Evolutionary conservation across 495 filamentous ascomycete genomes (phyloP).

Genomic region (Clohesyomyces aquaticus): DNA sequence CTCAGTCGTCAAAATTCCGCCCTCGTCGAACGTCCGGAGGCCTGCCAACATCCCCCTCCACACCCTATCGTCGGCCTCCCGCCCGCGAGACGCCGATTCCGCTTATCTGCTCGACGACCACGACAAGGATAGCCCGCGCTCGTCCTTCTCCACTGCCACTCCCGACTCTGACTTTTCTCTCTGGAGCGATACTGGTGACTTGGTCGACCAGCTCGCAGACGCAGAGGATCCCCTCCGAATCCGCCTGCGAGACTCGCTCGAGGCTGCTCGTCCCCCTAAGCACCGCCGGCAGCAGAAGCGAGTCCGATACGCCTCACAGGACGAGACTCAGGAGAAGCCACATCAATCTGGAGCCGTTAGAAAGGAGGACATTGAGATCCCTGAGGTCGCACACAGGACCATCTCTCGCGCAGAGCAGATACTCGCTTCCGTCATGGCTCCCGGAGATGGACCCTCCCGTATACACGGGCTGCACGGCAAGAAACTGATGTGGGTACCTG

Average conservation of each 20-base stretch:
- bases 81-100: constrained; percentile 45
- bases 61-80: constrained; percentile 53
- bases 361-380: constrained; percentile 81
- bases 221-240: constrained; percentile 76
- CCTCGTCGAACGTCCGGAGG: constrained; percentile 46
- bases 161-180: constrained; percentile 73
- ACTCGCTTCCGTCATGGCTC: constrained; percentile 83
- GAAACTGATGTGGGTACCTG: constrained; percentile 77
- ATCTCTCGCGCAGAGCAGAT: constrained; percentile 67
- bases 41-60: constrained; percentile 64
- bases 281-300: constrained; percentile 51
- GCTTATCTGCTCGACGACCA: constrained; percentile 50
- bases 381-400: constrained; percentile 64
- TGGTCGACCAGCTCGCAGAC: constrained; percentile 84
- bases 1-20: constrained; percentile 61
- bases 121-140: constrained; percentile 57
- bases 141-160: constrained; percentile 56
- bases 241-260: constrained; percentile 63
- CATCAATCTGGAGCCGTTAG: constrained; percentile 58
- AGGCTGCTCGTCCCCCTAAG: constrained; percentile 55
- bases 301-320: constrained; percentile 55
- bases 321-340: constrained; percentile 42
- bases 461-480: constrained; percentile 94
- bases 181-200: constrained; percentile 92
- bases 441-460: constrained; percentile 64